These are phyloP conservation scores for Xylariaceae sp. DNA, from an alignment of 2,329 filamentous ascomycete genomes.

Conservation along the genomic window DNA sequence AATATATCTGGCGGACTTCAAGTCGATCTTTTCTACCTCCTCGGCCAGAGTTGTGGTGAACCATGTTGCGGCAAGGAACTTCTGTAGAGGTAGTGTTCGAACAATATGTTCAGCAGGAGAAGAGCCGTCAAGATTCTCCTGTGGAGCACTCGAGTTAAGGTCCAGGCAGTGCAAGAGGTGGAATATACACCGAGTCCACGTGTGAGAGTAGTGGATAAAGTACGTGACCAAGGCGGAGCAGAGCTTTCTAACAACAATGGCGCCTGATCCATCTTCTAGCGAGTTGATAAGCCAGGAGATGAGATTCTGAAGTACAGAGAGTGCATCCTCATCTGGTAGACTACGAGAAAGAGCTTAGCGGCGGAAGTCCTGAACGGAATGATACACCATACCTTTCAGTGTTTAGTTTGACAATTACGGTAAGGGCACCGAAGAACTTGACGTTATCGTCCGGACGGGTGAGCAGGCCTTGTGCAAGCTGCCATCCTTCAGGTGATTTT, in stretches of 20 bases:
- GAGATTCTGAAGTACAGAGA: slow-evolving; percentile 62
- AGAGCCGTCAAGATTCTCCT: slow-evolving; percentile 50
- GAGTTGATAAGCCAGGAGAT: slow-evolving; percentile 64
- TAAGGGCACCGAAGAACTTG: slow-evolving; percentile 90
- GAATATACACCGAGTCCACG: slow-evolving; percentile 67
- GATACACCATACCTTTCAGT: slow-evolving; percentile 69
- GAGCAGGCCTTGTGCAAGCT: slow-evolving; percentile 77
- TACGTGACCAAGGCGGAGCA: slow-evolving; percentile 77
- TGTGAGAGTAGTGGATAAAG: slow-evolving; percentile 69
- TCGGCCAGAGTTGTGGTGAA: slow-evolving; percentile 67
- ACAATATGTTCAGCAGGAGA: slow-evolving; percentile 49
- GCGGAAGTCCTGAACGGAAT: not conserved
- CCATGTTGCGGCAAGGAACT: slow-evolving; percentile 63
- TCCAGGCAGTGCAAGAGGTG: slow-evolving; percentile 65
- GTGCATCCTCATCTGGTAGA: slow-evolving; percentile 59
- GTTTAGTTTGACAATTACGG: slow-evolving; percentile 92
- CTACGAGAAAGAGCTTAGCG: slow-evolving; percentile 41
- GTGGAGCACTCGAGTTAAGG: slow-evolving; percentile 47
- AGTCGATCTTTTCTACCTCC: slow-evolving; percentile 69
- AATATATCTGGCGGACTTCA: slow-evolving; percentile 55
- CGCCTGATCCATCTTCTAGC: slow-evolving; percentile 53
- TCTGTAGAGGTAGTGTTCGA: slow-evolving; percentile 48
- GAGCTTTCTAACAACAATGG: slow-evolving; percentile 72
- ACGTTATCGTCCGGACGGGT: slow-evolving; percentile 71
- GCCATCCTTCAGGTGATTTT: slow-evolving; percentile 80